Conservation (phyloP, 148 eudicot genomes). For the Nyssa sinensis region DNA sequence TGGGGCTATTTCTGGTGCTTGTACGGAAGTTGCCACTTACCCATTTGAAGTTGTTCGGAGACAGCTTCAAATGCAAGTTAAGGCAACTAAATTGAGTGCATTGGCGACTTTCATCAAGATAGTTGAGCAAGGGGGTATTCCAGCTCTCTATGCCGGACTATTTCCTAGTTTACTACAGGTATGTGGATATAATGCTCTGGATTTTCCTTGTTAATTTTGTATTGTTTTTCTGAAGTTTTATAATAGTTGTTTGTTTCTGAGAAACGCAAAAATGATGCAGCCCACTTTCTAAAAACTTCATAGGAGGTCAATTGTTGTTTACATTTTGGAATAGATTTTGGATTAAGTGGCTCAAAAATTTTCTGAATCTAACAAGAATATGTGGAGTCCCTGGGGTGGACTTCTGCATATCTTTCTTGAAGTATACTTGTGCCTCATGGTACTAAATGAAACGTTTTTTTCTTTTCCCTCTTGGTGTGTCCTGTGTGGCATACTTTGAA, state of each 20-base stretch:
- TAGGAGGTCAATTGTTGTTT: too few species aligned
- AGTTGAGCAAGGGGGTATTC: slow-evolving; percentile 59
- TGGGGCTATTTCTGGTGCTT: slow-evolving; percentile 77
- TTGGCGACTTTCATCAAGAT: slow-evolving; percentile 45
- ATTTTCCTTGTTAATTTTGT: not conserved
- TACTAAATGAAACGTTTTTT: not conserved
- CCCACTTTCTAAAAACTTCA: too few species aligned
- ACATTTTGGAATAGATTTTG: not conserved
- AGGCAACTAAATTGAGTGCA: slow-evolving; percentile 45
- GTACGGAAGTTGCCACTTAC: slow-evolving; percentile 68
- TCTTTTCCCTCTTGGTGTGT: not conserved
- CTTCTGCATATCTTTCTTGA: not conserved
- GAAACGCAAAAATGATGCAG: not conserved
- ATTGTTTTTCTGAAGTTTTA: slow-evolving; percentile 6
- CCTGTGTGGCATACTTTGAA: not conserved
- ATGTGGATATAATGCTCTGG: slow-evolving; percentile 2
- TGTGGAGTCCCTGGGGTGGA: not conserved
- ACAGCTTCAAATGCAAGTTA: slow-evolving; percentile 61
- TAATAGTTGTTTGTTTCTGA: not conserved
- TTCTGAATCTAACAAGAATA: not conserved
- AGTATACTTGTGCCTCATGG: not conserved
- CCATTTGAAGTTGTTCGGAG: slow-evolving; percentile 72
- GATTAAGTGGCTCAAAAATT: not conserved
- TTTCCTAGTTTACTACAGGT: slow-evolving; percentile 70
- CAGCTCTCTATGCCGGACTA: slow-evolving; percentile 68